These are phyloP conservation scores for Lipomyces yamadae DNA, from an alignment of 805 yeast species.

Conservation along the genomic window DNA sequence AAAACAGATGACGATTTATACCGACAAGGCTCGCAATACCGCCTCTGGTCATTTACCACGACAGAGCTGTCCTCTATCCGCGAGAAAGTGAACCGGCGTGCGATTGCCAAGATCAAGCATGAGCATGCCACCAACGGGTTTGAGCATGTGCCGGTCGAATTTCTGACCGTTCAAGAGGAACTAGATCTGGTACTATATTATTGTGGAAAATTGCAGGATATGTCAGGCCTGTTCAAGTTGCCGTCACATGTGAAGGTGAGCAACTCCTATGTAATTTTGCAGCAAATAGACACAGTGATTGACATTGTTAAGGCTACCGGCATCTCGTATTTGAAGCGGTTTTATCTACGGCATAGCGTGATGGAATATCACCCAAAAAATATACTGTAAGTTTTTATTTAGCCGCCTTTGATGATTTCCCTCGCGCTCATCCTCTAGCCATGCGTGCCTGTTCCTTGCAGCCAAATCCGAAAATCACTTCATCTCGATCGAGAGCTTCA, in stretches of 20 bases:
- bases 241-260: conserved; percentile 78
- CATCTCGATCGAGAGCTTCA: conserved; percentile 80
- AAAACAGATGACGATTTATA: conserved; percentile 78
- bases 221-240: conserved; percentile 74
- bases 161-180: conserved; percentile 73
- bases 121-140: conserved; percentile 36
- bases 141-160: conserved; percentile 47
- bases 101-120: conserved; percentile 49
- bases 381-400: conserved; percentile 54
- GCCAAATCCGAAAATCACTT: conserved; percentile 92
- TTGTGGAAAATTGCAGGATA: conserved; percentile 68
- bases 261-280: background rate
- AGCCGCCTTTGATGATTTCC: conserved; percentile 25
- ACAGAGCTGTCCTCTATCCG: conserved; percentile 60
- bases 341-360: conserved; percentile 77
- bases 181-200: conserved; percentile 67
- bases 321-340: conserved; percentile 75
- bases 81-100: conserved; percentile 59
- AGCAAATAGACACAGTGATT: background rate
- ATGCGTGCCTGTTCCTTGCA: conserved; percentile 84
- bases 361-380: conserved; percentile 88
- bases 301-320: conserved; percentile 65
- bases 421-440: conserved; percentile 30
- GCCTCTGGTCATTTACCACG: conserved; percentile 80
- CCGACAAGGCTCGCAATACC: conserved; percentile 82